Percentiles rank a stretch among this genome's conserved stretches.
phyloP scores from a whole-genome alignment of 108 stramenopile genomes.

The Skeletonema marinoi region DNA sequence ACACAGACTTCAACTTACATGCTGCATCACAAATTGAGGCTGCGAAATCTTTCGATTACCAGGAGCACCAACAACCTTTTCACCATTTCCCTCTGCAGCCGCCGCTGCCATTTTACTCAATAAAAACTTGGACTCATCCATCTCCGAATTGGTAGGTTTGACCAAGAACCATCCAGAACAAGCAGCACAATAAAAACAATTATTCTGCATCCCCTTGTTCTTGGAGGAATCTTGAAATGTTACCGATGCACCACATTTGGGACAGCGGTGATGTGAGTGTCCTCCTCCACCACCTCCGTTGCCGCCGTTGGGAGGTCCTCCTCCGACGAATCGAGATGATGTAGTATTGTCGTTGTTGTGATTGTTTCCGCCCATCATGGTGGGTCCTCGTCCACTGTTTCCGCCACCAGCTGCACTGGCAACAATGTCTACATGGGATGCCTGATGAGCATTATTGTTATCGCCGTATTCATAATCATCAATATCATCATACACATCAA shows the following conservation, averaged over 20 bases:
- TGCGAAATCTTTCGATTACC: slow-evolving; percentile 15
- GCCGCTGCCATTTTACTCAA: slow-evolving; percentile 9
- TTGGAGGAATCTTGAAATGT: slow-evolving; percentile 59
- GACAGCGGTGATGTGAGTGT: slow-evolving; percentile 60
- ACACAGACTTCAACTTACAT: slow-evolving; percentile 53
- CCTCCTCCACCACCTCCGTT: slow-evolving; percentile 43
- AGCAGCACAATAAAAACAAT: slow-evolving; percentile 86
- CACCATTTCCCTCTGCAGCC: neutral
- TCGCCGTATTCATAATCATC: slow-evolving; percentile 6
- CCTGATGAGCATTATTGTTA: slow-evolving; percentile 12
- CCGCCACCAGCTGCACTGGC: neutral
- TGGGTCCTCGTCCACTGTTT: neutral
- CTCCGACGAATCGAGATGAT: slow-evolving; percentile 7
- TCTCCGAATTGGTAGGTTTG: slow-evolving; percentile 8
- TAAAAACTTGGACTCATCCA: slow-evolving; percentile 16
- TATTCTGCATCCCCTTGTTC: slow-evolving; percentile 48
- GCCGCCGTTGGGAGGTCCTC: slow-evolving; percentile 9
- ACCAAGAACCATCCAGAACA: slow-evolving; percentile 88
- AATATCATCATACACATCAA: slow-evolving; percentile 1
- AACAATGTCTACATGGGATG: neutral
- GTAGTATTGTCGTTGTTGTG: slow-evolving; percentile 4
- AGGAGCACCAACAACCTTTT: slow-evolving; percentile 19
- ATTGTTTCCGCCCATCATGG: neutral
- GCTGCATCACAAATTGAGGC: slow-evolving; percentile 70
- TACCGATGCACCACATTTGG: slow-evolving; percentile 74